Evolutionary conservation across 164 flowering plant genomes (phyloP), one percentile per base, ranked within the genome.

Genomic region (Litsea cubeba): DNA sequence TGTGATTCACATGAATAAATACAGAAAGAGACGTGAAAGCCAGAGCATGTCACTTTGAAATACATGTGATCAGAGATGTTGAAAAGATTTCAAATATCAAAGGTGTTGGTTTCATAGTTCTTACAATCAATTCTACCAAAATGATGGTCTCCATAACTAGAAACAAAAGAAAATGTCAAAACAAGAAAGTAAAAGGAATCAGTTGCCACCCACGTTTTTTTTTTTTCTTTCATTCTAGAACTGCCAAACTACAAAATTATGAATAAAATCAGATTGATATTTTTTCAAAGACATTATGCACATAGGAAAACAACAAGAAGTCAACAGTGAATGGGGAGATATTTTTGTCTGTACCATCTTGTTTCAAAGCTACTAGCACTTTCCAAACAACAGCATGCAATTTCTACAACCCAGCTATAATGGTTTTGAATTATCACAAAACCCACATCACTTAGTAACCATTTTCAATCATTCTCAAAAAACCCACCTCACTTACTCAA

Each of bases 111-210:
- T 40, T 66, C 49, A 30, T 17, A 26, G n/a, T 24, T 23, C 66
- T 63, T 23, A 24, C 66, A 10, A 22, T 25, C 26, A 35, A 35
- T 35, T 58, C 26, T 24, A 2, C 66, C 66, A 2, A 30, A 66
- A 17, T 26, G 69, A 11, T 30, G 17, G 69, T 14, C 14, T 5
- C 40, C 46, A 26, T 3, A n/a, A 30, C 46, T 35, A 65, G 46
- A 65, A 65, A n/a, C 25, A 15, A 28, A 25, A 65, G 68, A 23
- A 68, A 18, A 65, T 10, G 68, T 18, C 68, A 66, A 66, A 66
- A 4, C 15, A 15, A 66, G 46, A 30, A 66, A 28, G 69, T n/a
- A 30, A 66, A 18, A 26, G 69, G 49, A 40, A 14, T 66, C 18
- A 66, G 69, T 6, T 28, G 69, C 46, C 12, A 14, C 40, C 15